phyloP scores from a whole-genome alignment of 257 asterid genomes.

The Rhazya stricta region DNA sequence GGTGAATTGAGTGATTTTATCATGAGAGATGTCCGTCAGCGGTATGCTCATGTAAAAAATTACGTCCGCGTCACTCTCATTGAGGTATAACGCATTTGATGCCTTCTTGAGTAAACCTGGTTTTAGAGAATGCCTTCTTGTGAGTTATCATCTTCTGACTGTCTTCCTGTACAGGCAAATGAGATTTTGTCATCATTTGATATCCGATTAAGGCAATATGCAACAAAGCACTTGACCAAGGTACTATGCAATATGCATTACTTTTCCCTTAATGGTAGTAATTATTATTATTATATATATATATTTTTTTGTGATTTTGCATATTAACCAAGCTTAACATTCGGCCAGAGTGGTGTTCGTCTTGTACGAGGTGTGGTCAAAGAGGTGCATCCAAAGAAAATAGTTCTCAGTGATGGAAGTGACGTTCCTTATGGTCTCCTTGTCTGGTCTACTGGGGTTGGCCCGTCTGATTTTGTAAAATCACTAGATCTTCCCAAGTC shows the following conservation, averaged over 20 bases:
- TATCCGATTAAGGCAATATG: slow-evolving; percentile 74
- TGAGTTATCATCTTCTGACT: not conserved
- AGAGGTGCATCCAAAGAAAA: slow-evolving; percentile 65
- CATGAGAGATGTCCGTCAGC: slow-evolving; percentile 71
- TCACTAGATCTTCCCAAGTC: slow-evolving; percentile 68
- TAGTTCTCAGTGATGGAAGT: slow-evolving; percentile 84
- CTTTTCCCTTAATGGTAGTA: not conserved
- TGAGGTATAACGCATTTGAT: slow-evolving; percentile 49
- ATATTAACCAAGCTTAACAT: not conserved
- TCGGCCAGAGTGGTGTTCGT: slow-evolving; percentile 67
- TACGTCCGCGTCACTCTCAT: slow-evolving; percentile 84
- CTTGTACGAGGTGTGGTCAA: slow-evolving; percentile 85
- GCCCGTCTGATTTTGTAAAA: slow-evolving; percentile 70
- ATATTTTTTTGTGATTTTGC: not conserved
- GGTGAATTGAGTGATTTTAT: slow-evolving; percentile 95
- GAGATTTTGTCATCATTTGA: slow-evolving; percentile 91
- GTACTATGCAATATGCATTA: slow-evolving; percentile 22
- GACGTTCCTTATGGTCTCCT: slow-evolving; percentile 93
- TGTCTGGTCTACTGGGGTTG: slow-evolving; percentile 95
- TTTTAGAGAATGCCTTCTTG: not conserved
- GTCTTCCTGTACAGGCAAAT: slow-evolving; percentile 52
- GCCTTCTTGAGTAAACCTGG: not conserved
- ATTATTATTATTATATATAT: too few relatives aligned
- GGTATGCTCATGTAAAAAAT: slow-evolving; percentile 79
- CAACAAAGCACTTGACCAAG: slow-evolving; percentile 86